Base-by-base conservation (phyloP, 2,329 filamentous ascomycete genomes). In the Daldinia eschscholtzii region DNA sequence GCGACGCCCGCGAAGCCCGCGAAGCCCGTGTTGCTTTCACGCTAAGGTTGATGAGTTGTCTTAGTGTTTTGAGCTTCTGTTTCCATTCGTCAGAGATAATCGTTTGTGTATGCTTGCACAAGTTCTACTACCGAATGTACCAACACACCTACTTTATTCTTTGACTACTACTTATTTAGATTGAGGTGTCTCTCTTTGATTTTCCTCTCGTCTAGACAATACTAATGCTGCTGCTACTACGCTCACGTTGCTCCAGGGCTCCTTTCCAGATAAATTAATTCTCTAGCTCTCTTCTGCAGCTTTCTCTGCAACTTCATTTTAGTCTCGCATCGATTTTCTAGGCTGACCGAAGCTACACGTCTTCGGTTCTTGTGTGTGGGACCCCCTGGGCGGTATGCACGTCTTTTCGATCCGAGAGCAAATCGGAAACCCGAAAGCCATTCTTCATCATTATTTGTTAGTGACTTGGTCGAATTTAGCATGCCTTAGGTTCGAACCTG, bases 261-360 rank as follows among this genome's bases (percentile, higher is more conserved):
- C 39, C 50, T 41, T 42, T 60, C 57, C 57, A 61, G 48, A 23
- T 68, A 56, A 48, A 66, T 68, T 66, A 42, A 66, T 64, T 71
- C 46, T 67, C 28, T 58, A 67, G 33, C 66, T 56, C 48, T 61
- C 57, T 23, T 67, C 57, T 48, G 65, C 56, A 33, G 60, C 57
- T 65, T 63, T 41, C 12, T 44, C 18, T 44, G 42, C 52, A 35
- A 57, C 56, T 66, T 63, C 18, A 5, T 10, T 23, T 4, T 46
- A 44, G 42, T 44, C 42, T 57, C 65, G 65, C 57, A 67, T 67
- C 58, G 46, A 53, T 64, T 68, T 66, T 2, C 33, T 10, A 65
- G 59, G 62, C 59, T 70, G 67, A 68, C 67, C 67, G 65, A 68
- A 70, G 58, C 70, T 70, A 67, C 70, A 70, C 70, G 61, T 67